Evolutionary conservation across 345 rosid genomes (phyloP), one percentile per base, ranked within the genome.

Genomic region (Moringa oleifera): DNA sequence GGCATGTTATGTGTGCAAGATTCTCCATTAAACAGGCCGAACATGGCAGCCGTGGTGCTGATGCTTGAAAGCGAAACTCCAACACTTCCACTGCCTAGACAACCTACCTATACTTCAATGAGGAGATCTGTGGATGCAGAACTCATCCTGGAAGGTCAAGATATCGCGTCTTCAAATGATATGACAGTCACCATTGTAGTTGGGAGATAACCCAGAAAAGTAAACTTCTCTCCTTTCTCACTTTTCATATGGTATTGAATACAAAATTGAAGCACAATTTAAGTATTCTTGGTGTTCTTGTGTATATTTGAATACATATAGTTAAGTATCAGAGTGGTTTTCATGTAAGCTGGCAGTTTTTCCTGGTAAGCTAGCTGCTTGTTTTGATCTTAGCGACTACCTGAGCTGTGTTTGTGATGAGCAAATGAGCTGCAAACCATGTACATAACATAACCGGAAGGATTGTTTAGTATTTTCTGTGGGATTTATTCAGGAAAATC

Each of bases 1-100:
- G 97, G 91, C 7, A 83, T 92, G 69, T 23, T 90, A 17, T 90
- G 98, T 64, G 98, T 83, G 41, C 97, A 93, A 68, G 96, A 93
- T 61, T 74, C 84, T 0, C 81, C 97, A 57, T 69, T 64, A 23
- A 57, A 79, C 11, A 80, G 97, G 64, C 98, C 94, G 2, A 71
- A 78, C 67, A 93, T 93, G 90, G 71, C 87, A 36, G 57, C 82
- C 2, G 86, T 83, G 61, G 67, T 89, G 55, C n/a, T 84, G 33
- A 78, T 76, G 84, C 76, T 89, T 20, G 91, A 87, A 71, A 89
- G 93, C 33, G 91, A 87, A 51, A 71, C 87, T 19, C 69, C 81
- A 3, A 65, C 76, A 36, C 80, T 87, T 33, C 70, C 83, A 0
- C 62, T 58, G 67, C 93, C 93, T 11, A 85, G 65, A 70, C 84